phyloP scores from a whole-genome alignment of 768 basidiomycete genomes.

The Rhodotorula babjevae region DNA sequence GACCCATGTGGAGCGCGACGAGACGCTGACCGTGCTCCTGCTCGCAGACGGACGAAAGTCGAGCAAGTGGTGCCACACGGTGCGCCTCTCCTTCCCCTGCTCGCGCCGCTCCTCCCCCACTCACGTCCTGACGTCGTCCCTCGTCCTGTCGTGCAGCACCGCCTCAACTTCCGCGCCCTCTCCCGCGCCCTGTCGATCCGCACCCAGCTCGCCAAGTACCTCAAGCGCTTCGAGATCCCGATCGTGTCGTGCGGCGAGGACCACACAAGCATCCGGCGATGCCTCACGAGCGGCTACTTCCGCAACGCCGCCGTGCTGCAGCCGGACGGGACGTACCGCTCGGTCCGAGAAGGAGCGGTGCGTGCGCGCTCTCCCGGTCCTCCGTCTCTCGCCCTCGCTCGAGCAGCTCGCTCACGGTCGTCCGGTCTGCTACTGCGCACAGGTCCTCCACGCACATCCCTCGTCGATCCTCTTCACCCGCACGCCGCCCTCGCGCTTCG shows the following conservation, averaged over 20 bases:
- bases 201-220: conserved; percentile 89
- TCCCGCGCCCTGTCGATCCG: conserved; percentile 91
- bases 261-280: conserved; percentile 70
- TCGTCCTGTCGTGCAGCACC: conserved; percentile 52
- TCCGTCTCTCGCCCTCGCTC: too few species aligned
- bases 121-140: background rate
- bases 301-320: conserved; percentile 85
- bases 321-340: conserved; percentile 87
- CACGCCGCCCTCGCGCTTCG: conserved; percentile 85
- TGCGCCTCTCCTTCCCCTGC: background rate
- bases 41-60: conserved; percentile 55
- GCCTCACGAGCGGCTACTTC: conserved; percentile 89
- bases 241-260: conserved; percentile 81
- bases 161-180: conserved; percentile 87
- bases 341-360: conserved; percentile 78
- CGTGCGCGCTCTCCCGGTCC: conserved; percentile 40
- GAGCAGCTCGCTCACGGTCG: too few species aligned
- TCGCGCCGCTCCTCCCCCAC: too few species aligned
- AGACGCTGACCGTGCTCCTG: background rate
- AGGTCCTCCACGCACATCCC: conserved; percentile 87
- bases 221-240: conserved; percentile 79
- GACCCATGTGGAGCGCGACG: too few species aligned
- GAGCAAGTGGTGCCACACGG: conserved; percentile 80
- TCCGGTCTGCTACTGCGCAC: too few species aligned
- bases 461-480: conserved; percentile 90